Evolutionary conservation across 495 filamentous ascomycete species (phyloP).

Genomic region (Daldinia decipiens): DNA sequence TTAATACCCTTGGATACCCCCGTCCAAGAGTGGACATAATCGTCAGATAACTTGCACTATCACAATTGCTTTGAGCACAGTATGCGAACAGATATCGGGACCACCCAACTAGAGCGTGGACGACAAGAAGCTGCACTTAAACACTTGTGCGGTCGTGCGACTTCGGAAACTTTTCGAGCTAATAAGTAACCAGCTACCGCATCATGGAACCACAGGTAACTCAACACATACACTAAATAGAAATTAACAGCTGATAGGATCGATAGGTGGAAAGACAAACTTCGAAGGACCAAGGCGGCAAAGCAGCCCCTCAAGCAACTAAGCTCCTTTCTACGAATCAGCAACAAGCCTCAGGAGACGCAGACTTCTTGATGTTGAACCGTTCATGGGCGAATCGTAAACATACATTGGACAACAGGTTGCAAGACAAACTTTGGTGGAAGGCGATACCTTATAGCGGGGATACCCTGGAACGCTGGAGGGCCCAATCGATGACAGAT

Average conservation of each 20-base stretch:
- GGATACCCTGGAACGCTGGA: constrained; percentile 22
- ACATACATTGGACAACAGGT: constrained; percentile 3
- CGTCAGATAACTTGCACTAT: neutral
- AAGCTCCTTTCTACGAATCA: neutral
- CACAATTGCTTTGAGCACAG: neutral
- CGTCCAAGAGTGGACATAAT: neutral
- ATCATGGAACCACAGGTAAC: constrained; percentile 30
- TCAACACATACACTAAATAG: neutral
- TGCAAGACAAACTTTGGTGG: constrained; percentile 6
- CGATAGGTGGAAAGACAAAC: constrained; percentile 8
- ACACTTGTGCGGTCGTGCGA: neutral
- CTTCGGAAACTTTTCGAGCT: neutral
- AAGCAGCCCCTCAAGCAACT: neutral
- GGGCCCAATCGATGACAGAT: constrained; percentile 25
- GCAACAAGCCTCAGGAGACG: constrained; percentile 1
- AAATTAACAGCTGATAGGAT: constrained; percentile 13
- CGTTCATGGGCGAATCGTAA: constrained; percentile 27
- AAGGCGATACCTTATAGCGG: neutral
- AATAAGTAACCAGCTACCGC: constrained; percentile 3
- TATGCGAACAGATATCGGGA: neutral
- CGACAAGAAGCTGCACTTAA: neutral
- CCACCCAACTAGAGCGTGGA: constrained; percentile 9
- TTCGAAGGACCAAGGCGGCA: neutral
- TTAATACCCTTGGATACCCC: constrained; percentile 13
- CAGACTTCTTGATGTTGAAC: neutral